Evolutionary conservation across 1,284 basidiomycete genomes (phyloP).

Genomic region (Cystobasidium sp.): DNA sequence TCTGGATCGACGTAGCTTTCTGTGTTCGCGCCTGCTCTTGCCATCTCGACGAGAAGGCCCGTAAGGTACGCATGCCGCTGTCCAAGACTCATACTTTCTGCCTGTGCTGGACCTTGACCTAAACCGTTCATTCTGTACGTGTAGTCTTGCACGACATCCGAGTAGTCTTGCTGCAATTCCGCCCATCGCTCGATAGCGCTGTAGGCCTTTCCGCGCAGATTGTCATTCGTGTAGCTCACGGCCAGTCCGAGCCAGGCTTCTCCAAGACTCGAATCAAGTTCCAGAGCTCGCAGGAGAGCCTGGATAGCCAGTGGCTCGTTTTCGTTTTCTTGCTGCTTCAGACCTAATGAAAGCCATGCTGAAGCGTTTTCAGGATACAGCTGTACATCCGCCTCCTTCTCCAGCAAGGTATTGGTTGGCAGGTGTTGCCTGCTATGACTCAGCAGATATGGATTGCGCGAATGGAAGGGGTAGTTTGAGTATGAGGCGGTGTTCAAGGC

Average conservation of each 20-base stretch:
- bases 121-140: slow-evolving; percentile 59
- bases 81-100: slow-evolving; percentile 9
- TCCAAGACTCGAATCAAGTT: slow-evolving; percentile 75
- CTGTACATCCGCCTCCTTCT: slow-evolving; percentile 88
- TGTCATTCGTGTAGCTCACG: slow-evolving; percentile 91
- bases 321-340: slow-evolving; percentile 98
- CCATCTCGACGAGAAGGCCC: slow-evolving; percentile 57
- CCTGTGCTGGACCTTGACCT: neutral
- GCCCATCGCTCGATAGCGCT: slow-evolving; percentile 85
- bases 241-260: slow-evolving; percentile 89
- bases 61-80: slow-evolving; percentile 55
- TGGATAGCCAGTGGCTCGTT: slow-evolving; percentile 87
- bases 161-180: slow-evolving; percentile 65
- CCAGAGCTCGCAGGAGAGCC: slow-evolving; percentile 79
- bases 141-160: slow-evolving; percentile 61
- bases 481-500: slow-evolving; percentile 47
- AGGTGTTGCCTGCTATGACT: slow-evolving; percentile 37
- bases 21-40: slow-evolving; percentile 51
- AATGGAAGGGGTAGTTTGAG: slow-evolving; percentile 50
- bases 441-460: slow-evolving; percentile 33
- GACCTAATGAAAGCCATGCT: slow-evolving; percentile 89
- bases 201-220: slow-evolving; percentile 70
- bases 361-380: slow-evolving; percentile 70
- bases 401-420: slow-evolving; percentile 60
- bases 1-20: slow-evolving; percentile 73